A percentile compares a stretch with the other conserved stretches of the same genome.
phyloP scores from a whole-genome alignment of 2,329 filamentous ascomycete species.

The Aspergillus latus region DNA sequence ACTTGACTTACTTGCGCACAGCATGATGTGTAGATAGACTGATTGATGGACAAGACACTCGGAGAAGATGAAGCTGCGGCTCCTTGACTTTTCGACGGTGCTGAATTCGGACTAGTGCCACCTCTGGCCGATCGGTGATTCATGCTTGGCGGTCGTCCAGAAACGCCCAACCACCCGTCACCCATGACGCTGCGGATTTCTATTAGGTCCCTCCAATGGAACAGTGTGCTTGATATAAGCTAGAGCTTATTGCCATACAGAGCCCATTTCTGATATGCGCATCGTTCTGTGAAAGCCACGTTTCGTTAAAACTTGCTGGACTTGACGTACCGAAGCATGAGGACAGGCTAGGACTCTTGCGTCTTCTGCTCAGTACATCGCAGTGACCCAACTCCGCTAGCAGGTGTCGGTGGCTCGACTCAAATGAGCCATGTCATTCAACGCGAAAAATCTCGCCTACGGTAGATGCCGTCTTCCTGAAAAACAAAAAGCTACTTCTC shows the following conservation, averaged over 20 bases:
- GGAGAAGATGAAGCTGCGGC: conserved; percentile 34
- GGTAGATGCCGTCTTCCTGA: conserved; percentile 29
- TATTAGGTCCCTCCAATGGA: background rate
- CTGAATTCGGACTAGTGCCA: conserved; percentile 36
- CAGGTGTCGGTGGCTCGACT: background rate
- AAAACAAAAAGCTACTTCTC: background rate
- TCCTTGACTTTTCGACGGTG: conserved; percentile 38
- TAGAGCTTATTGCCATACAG: background rate
- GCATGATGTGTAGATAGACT: conserved; percentile 46
- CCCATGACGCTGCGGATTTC: background rate
- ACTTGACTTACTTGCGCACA: conserved; percentile 62
- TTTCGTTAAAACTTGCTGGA: background rate
- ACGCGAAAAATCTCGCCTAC: conserved; percentile 46
- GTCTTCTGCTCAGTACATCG: background rate
- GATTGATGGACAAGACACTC: conserved; percentile 24
- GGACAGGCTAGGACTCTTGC: background rate
- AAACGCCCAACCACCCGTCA: background rate
- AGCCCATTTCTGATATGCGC: background rate
- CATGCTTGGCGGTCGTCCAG: conserved; percentile 18
- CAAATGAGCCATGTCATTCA: conserved; percentile 38
- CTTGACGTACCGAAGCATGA: conserved; percentile 4
- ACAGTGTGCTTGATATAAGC: background rate
- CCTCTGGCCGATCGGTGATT: conserved; percentile 21
- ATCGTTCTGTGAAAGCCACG: background rate
- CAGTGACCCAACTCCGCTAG: background rate